Evolutionary conservation across 2,329 filamentous ascomycete genomes (phyloP), one percentile per base, ranked within the genome.

Genomic region (Ophiocordyceps camponoti-leonardi): DNA sequence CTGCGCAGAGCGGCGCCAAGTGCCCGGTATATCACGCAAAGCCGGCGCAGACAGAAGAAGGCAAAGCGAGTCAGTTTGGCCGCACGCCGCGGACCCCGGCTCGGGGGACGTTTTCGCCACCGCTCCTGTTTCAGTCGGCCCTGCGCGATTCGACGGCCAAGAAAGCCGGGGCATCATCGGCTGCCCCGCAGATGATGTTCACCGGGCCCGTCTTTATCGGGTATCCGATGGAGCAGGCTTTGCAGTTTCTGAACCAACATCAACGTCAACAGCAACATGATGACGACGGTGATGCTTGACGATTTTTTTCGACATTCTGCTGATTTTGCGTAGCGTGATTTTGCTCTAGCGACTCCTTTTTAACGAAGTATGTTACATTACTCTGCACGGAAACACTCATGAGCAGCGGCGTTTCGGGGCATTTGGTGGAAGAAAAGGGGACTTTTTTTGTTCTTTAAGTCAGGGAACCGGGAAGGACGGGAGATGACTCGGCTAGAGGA

Each of bases 151-250:
- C 69, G 39, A 56, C 60, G 45, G 49, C 61, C 35, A 44, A 55
- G 43, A 60, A 65, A 51, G 55, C 54, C 45, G 52, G 52, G 6
- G 49, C 50, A 37, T 57, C 50, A 37, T 57, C 53, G 11, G 52
- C 54, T 10, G 51, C 53, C 11, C 75, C 84, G 11, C 81, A 83
- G 53, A 83, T 95, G 75, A 70, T 93, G 0, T 94, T 95, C 57
- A 94, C 85, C 10, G 90, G 90, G 0, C 90, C 90, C 0, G 87
- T 95, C 0, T 95, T 95, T 57, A 86, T 96, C 54, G 90, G 90
- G 0, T 95, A 94, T 56, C 79, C 82, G 11, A 75, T 86, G 49
- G 85, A 93, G 48, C 81, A 93, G 58, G 83, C 85, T n/a, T 74
- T 85, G 22, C 71, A 76, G 46, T 72, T 93, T 44, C 73, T 93